These are phyloP conservation scores for Iodosphaeria phyllophila DNA, from an alignment of 2,329 filamentous ascomycete genomes.

Conservation along the genomic window DNA sequence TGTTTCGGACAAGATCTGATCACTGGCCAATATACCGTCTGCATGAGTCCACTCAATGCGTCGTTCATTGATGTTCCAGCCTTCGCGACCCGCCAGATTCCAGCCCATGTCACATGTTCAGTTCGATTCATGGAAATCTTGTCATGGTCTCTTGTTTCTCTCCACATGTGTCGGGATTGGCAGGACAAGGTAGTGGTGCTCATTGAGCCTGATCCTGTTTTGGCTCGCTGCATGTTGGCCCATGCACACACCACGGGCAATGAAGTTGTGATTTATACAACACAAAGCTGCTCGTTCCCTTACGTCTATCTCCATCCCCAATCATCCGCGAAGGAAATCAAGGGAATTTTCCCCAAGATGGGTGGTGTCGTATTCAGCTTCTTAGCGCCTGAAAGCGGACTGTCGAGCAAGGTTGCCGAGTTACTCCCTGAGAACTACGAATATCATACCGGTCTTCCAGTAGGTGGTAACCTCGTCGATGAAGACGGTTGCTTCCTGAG, in stretches of 20 bases:
- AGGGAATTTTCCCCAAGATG: slow-evolving; percentile 8
- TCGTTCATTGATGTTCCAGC: slow-evolving; percentile 14
- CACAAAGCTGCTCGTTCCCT: slow-evolving; percentile 1
- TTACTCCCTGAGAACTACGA: slow-evolving; percentile 10
- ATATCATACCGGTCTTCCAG: slow-evolving; percentile 8
- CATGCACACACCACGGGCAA: too few relatives aligned
- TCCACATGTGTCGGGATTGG: too few relatives aligned
- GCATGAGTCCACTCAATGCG: slow-evolving; percentile 13
- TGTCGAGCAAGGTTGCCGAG: slow-evolving; percentile 10
- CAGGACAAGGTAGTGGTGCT: too few relatives aligned
- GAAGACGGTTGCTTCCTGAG: too few relatives aligned
- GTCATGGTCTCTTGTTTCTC: slow-evolving; percentile 8
- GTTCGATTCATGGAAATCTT: slow-evolving; percentile 9
- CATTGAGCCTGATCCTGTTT: too few relatives aligned
- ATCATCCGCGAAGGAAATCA: slow-evolving; percentile 11
- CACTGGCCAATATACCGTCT: slow-evolving; percentile 10
- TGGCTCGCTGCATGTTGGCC: too few relatives aligned
- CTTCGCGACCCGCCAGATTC: slow-evolving; percentile 5
- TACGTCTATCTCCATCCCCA: slow-evolving; percentile 10
- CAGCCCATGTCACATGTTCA: slow-evolving; percentile 3
- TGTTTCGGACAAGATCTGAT: slow-evolving; percentile 14
- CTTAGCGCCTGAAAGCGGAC: slow-evolving; percentile 7
- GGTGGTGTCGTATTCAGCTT: slow-evolving; percentile 15
- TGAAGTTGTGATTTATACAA: too few relatives aligned
- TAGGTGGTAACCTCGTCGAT: slow-evolving; percentile 4